Percentiles rank a stretch among this genome's conserved stretches.
phyloP scores from a whole-genome alignment of 2,329 filamentous ascomycete genomes.

The Chaetomium globosum region DNA sequence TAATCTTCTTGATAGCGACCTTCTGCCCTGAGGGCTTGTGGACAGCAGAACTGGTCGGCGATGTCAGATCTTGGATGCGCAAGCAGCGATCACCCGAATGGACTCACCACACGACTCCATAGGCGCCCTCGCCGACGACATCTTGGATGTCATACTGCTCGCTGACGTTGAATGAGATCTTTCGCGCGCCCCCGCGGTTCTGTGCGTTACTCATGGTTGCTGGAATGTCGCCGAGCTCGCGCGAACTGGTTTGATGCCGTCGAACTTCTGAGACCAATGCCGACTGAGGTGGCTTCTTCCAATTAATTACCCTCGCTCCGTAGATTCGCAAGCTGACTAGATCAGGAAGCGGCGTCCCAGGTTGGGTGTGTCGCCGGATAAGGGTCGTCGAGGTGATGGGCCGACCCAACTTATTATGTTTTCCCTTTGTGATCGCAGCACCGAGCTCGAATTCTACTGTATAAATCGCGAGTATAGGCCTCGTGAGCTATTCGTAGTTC shows the following conservation, averaged over 20 bases:
- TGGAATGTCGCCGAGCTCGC: conserved; percentile 12
- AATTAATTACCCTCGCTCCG: background rate
- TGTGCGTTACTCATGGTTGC: conserved; percentile 60
- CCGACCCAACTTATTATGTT: conserved; percentile 1
- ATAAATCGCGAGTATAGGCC: conserved; percentile 2
- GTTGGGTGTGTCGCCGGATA: conserved; percentile 1
- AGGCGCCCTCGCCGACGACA: conserved; percentile 97
- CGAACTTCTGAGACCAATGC: background rate
- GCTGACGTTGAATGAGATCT: conserved; percentile 99
- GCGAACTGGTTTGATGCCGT: background rate
- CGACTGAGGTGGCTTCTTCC: background rate
- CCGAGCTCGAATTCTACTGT: conserved; percentile 10
- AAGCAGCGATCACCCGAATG: background rate
- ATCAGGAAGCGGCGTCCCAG: background rate
- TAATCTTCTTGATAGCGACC: conserved; percentile 99
- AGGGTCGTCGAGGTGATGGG: background rate
- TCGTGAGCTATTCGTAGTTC: conserved; percentile 16
- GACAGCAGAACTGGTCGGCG: conserved; percentile 77
- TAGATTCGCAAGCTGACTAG: background rate
- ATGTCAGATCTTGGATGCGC: conserved; percentile 17
- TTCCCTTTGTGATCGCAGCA: conserved; percentile 5
- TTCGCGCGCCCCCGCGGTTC: conserved; percentile 69
- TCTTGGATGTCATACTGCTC: conserved; percentile 99
- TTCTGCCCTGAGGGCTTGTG: conserved; percentile 98
- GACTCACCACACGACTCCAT: conserved; percentile 94